Conservation (phyloP, 768 basidiomycete species). For the Lactifluus rugatus region DNA sequence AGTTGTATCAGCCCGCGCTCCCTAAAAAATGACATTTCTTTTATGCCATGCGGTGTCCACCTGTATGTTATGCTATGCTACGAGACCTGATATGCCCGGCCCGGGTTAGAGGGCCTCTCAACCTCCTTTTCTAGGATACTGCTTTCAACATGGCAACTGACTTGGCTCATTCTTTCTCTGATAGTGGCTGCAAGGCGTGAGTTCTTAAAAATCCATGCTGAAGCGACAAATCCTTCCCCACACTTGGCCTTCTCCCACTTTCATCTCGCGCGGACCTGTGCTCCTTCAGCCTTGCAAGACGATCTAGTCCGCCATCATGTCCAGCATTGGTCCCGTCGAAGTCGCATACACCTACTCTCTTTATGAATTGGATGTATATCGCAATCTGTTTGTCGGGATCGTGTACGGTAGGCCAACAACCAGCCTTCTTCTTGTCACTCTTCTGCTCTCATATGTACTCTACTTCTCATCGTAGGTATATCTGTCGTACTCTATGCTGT, state of each 20-base stretch:
- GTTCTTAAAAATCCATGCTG: neutral
- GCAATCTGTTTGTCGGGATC: conserved; percentile 8
- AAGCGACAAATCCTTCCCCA: neutral
- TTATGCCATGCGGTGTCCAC: no score
- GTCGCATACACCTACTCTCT: neutral
- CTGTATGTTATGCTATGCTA: no score
- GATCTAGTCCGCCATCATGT: neutral
- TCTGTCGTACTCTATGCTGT: conserved; percentile 1
- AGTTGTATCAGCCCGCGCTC: no score
- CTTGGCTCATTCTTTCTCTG: neutral
- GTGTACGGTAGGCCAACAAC: neutral
- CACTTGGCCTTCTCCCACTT: neutral
- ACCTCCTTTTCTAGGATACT: neutral
- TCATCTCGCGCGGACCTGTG: neutral
- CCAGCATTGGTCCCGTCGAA: neutral
- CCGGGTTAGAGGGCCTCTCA: no score
- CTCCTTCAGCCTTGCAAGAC: neutral
- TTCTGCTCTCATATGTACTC: neutral
- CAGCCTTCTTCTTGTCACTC: no score
- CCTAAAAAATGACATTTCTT: no score
- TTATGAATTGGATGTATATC: conserved; percentile 4
- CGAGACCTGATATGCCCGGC: no score
- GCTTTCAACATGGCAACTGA: neutral
- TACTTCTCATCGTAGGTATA: neutral
- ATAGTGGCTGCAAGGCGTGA: neutral